Base-by-base conservation (phyloP, 768 basidiomycete species). In the Gymnopilus dilepis region DNA sequence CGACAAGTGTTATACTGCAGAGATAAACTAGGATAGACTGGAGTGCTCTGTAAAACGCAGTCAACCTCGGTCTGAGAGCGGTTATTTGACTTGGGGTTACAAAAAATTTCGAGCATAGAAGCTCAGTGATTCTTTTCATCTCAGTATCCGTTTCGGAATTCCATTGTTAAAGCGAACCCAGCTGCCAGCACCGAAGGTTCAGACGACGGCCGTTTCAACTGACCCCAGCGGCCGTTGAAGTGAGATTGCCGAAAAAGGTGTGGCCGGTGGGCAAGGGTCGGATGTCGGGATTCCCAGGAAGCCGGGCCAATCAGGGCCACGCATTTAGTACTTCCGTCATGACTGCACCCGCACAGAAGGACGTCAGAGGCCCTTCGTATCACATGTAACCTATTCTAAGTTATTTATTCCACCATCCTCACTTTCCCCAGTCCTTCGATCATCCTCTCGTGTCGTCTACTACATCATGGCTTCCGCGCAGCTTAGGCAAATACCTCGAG, bases 401-500 rank as follows among this genome's bases (percentile, higher is more conserved):
- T 33, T 59, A 67, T 60, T 62, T 57, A 62, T 60, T 56, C 30
- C 19, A 31, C 38, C 31, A 24, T 53, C 47, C 51, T 12, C n/a
- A n/a, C 26, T 61, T 26, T 17, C 34, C 40, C 37, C 38, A 15
- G 13, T 52, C 43, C 58, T 30, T 38, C 40, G 26, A 34, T 38
- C 42, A 26, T 57, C 47, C 34, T 56, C 6, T 48, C 52, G 57
- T 38, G 58, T 56, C 60, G 53, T 59, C 30, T 47, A 54, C 30
- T 52, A 41, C 19, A 13, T 19, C 13, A 64, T 63, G 62, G 54
- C 62, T 41, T 63, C 62, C 21, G 48, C 57, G 26, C 62, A 63
- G 51, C 62, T 59, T 51, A 78, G 77, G 59, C 65, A 73, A 59
- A 77, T 74, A 59, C 70, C 78, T 2, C 66, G 61, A 21, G 77